phyloP scores from a whole-genome alignment of 2,329 filamentous ascomycete species.

The Cercospora janseana region DNA sequence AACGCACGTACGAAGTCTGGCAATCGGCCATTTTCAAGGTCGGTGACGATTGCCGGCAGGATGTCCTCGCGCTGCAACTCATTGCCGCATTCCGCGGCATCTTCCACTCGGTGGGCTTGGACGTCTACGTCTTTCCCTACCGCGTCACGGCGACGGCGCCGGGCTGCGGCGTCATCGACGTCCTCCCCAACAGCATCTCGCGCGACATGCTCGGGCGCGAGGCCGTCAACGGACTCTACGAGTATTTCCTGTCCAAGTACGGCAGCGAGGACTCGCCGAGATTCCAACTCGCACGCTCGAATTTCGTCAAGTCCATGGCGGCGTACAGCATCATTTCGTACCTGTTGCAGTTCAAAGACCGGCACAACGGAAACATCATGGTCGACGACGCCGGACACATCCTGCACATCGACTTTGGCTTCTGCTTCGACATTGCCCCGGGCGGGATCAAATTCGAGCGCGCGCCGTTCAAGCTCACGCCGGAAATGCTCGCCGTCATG shows the following conservation, averaged over 20 bases:
- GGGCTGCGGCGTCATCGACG: slow-evolving; percentile 96
- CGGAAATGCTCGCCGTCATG: slow-evolving; percentile 99
- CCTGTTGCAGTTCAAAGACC: slow-evolving; percentile 96
- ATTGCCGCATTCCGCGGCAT: slow-evolving; percentile 97
- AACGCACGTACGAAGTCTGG: slow-evolving; percentile 81
- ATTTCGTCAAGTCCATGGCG: slow-evolving; percentile 99
- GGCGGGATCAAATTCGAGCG: slow-evolving; percentile 97
- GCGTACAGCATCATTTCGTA: slow-evolving; percentile 97
- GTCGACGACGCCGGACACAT: slow-evolving; percentile 96
- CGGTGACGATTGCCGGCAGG: slow-evolving; percentile 95
- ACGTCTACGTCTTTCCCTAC: slow-evolving; percentile 96
- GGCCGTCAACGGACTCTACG: slow-evolving; percentile 95
- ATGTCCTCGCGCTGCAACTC: slow-evolving; percentile 94
- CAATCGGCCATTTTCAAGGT: slow-evolving; percentile 99
- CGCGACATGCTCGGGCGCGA: slow-evolving; percentile 98
- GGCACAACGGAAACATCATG: slow-evolving; percentile 99
- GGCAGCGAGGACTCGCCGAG: slow-evolving; percentile 91
- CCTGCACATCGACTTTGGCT: slow-evolving; percentile 97
- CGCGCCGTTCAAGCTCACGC: slow-evolving; percentile 95
- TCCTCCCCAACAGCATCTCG: slow-evolving; percentile 94
- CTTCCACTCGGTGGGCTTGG: slow-evolving; percentile 89
- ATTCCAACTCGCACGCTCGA: slow-evolving; percentile 92
- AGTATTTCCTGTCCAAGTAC: slow-evolving; percentile 97
- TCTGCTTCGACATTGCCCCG: slow-evolving; percentile 98
- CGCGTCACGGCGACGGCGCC: slow-evolving; percentile 95